These are phyloP conservation scores for Macrolepiota albuminosa DNA, from an alignment of 768 basidiomycete genomes.

Conservation along the genomic window DNA sequence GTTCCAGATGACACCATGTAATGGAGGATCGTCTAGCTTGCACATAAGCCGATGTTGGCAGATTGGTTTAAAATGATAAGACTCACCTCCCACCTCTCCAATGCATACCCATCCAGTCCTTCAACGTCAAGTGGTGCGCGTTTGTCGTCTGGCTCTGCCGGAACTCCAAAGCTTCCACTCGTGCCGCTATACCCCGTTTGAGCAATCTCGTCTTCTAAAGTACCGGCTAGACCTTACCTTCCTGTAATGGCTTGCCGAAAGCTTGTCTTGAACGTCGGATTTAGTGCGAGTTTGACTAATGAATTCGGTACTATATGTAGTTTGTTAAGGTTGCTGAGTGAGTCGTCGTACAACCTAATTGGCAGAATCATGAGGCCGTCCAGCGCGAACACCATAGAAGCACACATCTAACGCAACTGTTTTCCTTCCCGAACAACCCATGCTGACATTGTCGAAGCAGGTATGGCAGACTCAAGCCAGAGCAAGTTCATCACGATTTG, in stretches of 20 bases:
- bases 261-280: slow-evolving; percentile 70
- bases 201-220: neutral
- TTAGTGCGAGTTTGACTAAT: slow-evolving; percentile 60
- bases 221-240: slow-evolving; percentile 47
- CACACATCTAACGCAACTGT: slow-evolving; percentile 42
- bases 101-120: slow-evolving; percentile 72
- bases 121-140: slow-evolving; percentile 49
- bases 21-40: slow-evolving; percentile 81
- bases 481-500: slow-evolving; percentile 85
- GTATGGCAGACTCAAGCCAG: slow-evolving; percentile 79
- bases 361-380: slow-evolving; percentile 13
- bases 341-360: slow-evolving; percentile 65
- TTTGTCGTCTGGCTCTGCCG: slow-evolving; percentile 62
- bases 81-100: slow-evolving; percentile 87
- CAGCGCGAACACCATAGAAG: slow-evolving; percentile 6
- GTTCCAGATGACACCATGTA: slow-evolving; percentile 95
- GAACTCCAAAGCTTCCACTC: slow-evolving; percentile 81
- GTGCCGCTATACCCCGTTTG: slow-evolving; percentile 46
- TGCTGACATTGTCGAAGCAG: slow-evolving; percentile 59
- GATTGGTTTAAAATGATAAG: neutral
- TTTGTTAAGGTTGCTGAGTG: slow-evolving; percentile 56
- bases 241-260: slow-evolving; percentile 84
- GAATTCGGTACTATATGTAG: slow-evolving; percentile 68
- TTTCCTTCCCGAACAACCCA: slow-evolving; percentile 75
- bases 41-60: slow-evolving; percentile 1